Percentiles rank a stretch among this genome's conserved stretches.
phyloP scores from a whole-genome alignment of 352 stramenopile species.

The Pythium vanterpoolii region DNA sequence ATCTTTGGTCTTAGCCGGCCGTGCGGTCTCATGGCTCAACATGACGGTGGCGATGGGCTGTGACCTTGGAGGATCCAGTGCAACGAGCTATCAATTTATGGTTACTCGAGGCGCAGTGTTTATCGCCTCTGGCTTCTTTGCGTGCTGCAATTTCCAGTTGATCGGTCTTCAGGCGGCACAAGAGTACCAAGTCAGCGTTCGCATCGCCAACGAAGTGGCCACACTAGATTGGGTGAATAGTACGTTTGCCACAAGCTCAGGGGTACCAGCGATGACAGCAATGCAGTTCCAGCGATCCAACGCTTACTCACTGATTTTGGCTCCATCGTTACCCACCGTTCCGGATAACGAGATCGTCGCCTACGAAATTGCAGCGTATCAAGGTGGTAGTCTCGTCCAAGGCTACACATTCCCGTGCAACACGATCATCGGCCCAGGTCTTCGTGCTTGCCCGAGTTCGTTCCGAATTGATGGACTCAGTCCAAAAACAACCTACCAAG shows the following conservation, averaged over 20 bases:
- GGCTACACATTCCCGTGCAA: conserved; percentile 11
- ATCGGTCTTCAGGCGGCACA: conserved; percentile 18
- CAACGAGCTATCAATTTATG: conserved; percentile 37
- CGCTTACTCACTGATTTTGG: conserved; percentile 39
- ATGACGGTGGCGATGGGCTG: conserved; percentile 33
- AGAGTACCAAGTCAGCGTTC: conserved; percentile 33
- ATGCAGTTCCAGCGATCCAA: conserved; percentile 29
- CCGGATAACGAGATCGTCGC: conserved; percentile 37
- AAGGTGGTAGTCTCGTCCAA: not conserved
- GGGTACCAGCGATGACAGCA: conserved; percentile 25
- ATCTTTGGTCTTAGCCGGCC: conserved; percentile 17
- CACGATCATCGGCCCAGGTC: not conserved
- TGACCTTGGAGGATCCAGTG: conserved; percentile 32
- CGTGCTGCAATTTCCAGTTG: conserved; percentile 43
- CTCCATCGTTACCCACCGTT: not conserved
- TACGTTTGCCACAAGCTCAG: conserved; percentile 30
- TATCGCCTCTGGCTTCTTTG: conserved; percentile 28
- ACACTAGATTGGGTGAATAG: conserved; percentile 19
- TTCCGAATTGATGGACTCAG: conserved; percentile 20
- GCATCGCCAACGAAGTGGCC: conserved; percentile 27
- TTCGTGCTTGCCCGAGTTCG: conserved; percentile 6
- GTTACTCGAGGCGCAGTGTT: conserved; percentile 11
- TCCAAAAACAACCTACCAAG: conserved; percentile 27
- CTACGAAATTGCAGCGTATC: conserved; percentile 26
- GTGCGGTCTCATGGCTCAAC: conserved; percentile 31